Evolutionary conservation across 2,329 filamentous ascomycete genomes (phyloP).

Genomic region (Alternaria triticimaculans): DNA sequence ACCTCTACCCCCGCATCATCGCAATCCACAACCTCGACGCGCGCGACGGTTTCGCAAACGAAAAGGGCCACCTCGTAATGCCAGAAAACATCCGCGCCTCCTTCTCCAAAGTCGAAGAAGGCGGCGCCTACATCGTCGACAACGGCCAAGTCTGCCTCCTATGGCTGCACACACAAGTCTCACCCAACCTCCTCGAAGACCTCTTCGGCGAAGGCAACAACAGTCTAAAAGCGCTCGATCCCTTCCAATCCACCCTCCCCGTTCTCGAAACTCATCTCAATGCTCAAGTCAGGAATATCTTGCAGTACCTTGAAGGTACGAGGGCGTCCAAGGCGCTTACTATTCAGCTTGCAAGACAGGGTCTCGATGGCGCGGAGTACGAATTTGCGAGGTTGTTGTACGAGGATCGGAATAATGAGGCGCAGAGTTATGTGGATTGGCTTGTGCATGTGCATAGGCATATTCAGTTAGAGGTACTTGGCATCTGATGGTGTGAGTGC

Average conservation of each 20-base stretch:
- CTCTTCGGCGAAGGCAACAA: constrained; percentile 81
- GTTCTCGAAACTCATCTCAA: constrained; percentile 91
- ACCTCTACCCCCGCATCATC: constrained; percentile 94
- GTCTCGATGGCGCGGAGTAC: constrained; percentile 92
- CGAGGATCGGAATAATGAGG: constrained; percentile 96
- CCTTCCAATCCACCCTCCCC: constrained; percentile 80
- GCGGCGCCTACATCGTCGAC: constrained; percentile 92
- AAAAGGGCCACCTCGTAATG: constrained; percentile 85
- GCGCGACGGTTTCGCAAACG: constrained; percentile 91
- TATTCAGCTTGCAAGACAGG: constrained; percentile 89
- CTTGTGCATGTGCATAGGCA: constrained; percentile 92
- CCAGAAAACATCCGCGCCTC: constrained; percentile 81
- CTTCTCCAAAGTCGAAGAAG: constrained; percentile 87
- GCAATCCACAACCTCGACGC: constrained; percentile 87
- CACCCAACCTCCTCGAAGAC: constrained; percentile 87
- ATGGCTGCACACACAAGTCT: constrained; percentile 92
- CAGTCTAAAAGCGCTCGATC: constrained; percentile 77
- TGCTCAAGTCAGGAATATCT: constrained; percentile 90
- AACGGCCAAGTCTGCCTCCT: constrained; percentile 91
- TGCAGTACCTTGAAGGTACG: constrained; percentile 82
- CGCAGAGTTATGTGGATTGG: constrained; percentile 98
- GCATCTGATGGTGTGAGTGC: constrained; percentile 15
- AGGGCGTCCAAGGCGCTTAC: constrained; percentile 87
- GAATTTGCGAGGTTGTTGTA: constrained; percentile 92
- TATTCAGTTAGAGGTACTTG: constrained; percentile 77